Evolutionary conservation across 164 flowering plant genomes (phyloP), one percentile per base, ranked within the genome.

Genomic region (Kingdonia uniflora): DNA sequence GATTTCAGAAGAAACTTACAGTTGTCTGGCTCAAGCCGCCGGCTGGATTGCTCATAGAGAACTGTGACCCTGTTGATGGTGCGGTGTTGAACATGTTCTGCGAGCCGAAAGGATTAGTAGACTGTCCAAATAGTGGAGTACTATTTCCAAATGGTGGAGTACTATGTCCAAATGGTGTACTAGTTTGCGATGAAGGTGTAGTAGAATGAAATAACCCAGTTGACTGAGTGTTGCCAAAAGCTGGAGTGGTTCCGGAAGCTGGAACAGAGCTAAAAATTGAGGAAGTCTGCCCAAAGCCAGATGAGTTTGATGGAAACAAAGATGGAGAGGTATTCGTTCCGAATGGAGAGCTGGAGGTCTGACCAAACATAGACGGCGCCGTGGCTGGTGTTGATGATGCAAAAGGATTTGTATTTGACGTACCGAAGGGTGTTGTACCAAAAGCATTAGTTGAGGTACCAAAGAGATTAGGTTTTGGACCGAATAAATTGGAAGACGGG

Each of bases 131-230:
- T n/a, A 75, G 14, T 40, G 78, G 17, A 76, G 15, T 39, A n/a
- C n/a, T n/a, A n/a, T n/a, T n/a, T n/a, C n/a, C n/a, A n/a, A n/a
- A n/a, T n/a, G n/a, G n/a, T n/a, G 78, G 40, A 19, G 70, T 25
- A 5, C 71, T 68, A 62, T 74, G 85, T 13, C 84, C 84, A 77
- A 82, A 83, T 54, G 63, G 56, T 54, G 79, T 56, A 52, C 69
- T 68, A 8, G 80, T 71, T 68, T 77, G 95, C n/a, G 82, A 55
- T 50, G 89, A 46, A 63, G 94, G 76, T 48, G 75, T 50, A 17
- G 79, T 42, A 19, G 95, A 75, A 68, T 69, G 80, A 67, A 94
- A 94, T 20, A 80, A 55, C 12, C 80, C 76, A 20, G 95, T 73
- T 53, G 90, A 63, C 51, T 85, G 96, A n/a, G 85, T 79, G 67